Evolutionary conservation across 345 rosid species (phyloP).

Genomic region (Triadica sebifera): DNA sequence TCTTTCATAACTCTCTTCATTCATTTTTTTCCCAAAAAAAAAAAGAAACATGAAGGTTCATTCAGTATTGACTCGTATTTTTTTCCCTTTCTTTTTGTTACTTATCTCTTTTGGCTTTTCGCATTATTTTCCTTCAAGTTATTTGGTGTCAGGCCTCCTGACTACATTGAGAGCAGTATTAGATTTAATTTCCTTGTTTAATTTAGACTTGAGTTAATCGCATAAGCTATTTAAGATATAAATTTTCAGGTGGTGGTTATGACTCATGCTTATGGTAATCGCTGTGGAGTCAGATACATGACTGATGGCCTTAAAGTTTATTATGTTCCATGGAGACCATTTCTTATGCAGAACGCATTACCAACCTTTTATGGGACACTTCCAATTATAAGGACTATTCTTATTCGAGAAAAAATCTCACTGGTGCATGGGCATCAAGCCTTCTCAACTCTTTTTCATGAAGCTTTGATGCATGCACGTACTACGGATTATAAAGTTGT

Average conservation of each 20-base stretch:
- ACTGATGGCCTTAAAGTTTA: constrained; percentile 89
- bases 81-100: too few species aligned
- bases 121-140: too few species aligned
- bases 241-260: constrained; percentile 76
- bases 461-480: constrained; percentile 90
- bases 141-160: background rate
- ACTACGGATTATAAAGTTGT: constrained; percentile 90
- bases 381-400: constrained; percentile 77
- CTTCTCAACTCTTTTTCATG: constrained; percentile 95
- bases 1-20: too few species aligned
- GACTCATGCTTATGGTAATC: constrained; percentile 96
- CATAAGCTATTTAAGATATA: background rate
- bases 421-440: constrained; percentile 97
- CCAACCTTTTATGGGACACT: constrained; percentile 81
- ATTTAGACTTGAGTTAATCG: constrained; percentile 8
- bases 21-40: too few species aligned
- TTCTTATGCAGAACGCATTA: constrained; percentile 76
- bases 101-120: too few species aligned
- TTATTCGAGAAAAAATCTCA: constrained; percentile 70
- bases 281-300: constrained; percentile 84
- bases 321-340: constrained; percentile 86
- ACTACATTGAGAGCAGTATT: background rate
- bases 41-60: too few species aligned
- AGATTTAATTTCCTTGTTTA: background rate
- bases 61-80: background rate